These are phyloP conservation scores for Neurospora intermedia DNA, from an alignment of 495 filamentous ascomycete genomes.

Conservation along the genomic window DNA sequence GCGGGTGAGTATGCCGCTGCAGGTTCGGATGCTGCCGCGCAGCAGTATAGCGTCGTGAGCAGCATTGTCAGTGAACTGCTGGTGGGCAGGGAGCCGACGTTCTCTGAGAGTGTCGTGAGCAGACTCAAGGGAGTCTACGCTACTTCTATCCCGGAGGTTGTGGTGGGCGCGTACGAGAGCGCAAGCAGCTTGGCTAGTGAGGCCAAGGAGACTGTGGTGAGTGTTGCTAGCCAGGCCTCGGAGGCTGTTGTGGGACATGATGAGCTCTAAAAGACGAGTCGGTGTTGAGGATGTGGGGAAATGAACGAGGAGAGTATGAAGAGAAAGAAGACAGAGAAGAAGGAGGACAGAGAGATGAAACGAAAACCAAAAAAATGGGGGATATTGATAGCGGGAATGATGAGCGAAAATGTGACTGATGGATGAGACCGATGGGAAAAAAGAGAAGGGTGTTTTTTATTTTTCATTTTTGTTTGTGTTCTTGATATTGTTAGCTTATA, in stretches of 20 bases:
- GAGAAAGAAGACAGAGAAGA: neutral
- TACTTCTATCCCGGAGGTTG: slow-evolving; percentile 9
- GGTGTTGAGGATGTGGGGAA: too few relatives aligned
- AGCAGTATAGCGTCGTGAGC: slow-evolving; percentile 60
- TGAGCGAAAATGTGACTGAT: neutral
- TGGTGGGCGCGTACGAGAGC: neutral
- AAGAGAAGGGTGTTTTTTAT: neutral
- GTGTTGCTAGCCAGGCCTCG: slow-evolving; percentile 10
- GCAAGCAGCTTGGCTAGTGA: slow-evolving; percentile 26
- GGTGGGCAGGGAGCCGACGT: slow-evolving; percentile 65
- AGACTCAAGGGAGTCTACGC: slow-evolving; percentile 54
- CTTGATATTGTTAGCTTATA: neutral
- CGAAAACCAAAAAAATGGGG: neutral
- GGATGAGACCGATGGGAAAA: neutral
- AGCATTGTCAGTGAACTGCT: slow-evolving; percentile 68
- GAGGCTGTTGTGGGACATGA: slow-evolving; percentile 7
- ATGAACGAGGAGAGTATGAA: neutral
- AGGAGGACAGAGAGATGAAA: neutral
- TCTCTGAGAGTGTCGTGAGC: slow-evolving; percentile 69
- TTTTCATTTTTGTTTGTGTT: neutral
- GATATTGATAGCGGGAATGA: neutral
- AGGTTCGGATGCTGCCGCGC: slow-evolving; percentile 39
- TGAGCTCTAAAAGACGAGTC: neutral
- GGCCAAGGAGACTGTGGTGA: slow-evolving; percentile 21
- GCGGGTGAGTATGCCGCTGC: slow-evolving; percentile 41